Evolutionary conservation across 768 basidiomycete genomes (phyloP).

Genomic region (Leccinum pellstonianum): DNA sequence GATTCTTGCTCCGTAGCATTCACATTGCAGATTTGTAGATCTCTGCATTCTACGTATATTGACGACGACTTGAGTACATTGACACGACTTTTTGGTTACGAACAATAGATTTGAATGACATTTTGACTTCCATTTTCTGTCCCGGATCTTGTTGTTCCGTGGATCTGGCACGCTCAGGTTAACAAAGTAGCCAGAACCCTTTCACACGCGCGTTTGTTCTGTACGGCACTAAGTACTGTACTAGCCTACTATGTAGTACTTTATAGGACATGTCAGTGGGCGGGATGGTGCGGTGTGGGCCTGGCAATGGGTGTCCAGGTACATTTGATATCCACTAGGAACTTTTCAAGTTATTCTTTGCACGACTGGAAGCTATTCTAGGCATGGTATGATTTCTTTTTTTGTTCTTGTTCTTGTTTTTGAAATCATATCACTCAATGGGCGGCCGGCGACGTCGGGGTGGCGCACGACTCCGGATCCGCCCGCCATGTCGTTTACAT

Average conservation of each 20-base stretch:
- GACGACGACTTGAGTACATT: constrained; percentile 21
- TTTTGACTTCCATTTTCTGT: too few species aligned
- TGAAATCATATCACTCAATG: background rate
- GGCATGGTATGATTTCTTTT: background rate
- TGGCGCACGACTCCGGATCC: background rate
- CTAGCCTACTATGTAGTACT: too few species aligned
- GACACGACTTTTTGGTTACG: constrained; percentile 5
- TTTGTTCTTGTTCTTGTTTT: background rate
- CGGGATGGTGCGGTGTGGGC: too few species aligned
- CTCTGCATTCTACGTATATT: constrained; percentile 27
- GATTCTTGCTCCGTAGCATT: constrained; percentile 14
- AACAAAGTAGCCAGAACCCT: too few species aligned
- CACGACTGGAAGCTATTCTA: background rate
- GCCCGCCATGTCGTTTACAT: background rate
- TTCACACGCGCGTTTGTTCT: too few species aligned
- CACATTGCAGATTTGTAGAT: constrained; percentile 32
- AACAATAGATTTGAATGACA: too few species aligned
- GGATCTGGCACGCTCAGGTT: too few species aligned
- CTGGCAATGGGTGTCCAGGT: background rate
- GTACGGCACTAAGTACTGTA: too few species aligned
- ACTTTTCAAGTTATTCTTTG: background rate
- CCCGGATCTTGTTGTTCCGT: too few species aligned
- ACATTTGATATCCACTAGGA: background rate
- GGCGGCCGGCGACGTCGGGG: background rate
- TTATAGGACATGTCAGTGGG: too few species aligned